phyloP scores from a whole-genome alignment of 495 filamentous ascomycete species.

The Daldinia grandis region DNA sequence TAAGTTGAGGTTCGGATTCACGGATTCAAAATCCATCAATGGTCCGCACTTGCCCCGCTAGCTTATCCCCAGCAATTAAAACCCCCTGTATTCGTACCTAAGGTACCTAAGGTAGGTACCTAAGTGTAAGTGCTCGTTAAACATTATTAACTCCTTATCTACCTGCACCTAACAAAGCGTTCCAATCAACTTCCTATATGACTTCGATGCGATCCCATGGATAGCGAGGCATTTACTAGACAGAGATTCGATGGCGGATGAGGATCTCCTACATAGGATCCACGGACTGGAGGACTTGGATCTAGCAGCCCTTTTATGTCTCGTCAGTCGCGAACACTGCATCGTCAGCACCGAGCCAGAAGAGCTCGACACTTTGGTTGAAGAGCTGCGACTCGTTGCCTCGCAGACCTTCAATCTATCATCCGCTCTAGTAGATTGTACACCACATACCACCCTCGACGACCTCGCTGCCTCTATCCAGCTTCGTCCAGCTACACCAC shows the following conservation, averaged over 20 bases:
- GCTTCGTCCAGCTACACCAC: slow-evolving; percentile 36
- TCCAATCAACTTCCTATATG: neutral
- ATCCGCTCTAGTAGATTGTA: slow-evolving; percentile 74
- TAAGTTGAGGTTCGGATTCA: neutral
- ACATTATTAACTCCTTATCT: neutral
- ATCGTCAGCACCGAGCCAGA: slow-evolving; percentile 77
- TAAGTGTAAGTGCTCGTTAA: neutral
- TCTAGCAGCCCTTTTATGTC: slow-evolving; percentile 81
- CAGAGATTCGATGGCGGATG: slow-evolving; percentile 65
- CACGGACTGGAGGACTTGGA: slow-evolving; percentile 86
- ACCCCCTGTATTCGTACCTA: neutral
- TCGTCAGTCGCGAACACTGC: slow-evolving; percentile 84
- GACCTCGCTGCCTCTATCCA: slow-evolving; percentile 75
- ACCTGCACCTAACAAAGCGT: neutral
- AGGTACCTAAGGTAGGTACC: neutral
- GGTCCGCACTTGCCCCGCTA: neutral
- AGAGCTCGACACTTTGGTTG: slow-evolving; percentile 68
- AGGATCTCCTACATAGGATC: slow-evolving; percentile 67
- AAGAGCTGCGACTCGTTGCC: slow-evolving; percentile 78
- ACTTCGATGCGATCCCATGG: slow-evolving; percentile 31
- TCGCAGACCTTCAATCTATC: slow-evolving; percentile 75
- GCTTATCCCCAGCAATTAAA: neutral
- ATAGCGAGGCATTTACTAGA: slow-evolving; percentile 10
- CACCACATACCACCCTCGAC: slow-evolving; percentile 74
- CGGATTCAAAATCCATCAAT: neutral